Evolutionary conservation across 2,329 filamentous ascomycete genomes (phyloP), one percentile per base, ranked within the genome.

Genomic region (Verticillium albo-atrum): DNA sequence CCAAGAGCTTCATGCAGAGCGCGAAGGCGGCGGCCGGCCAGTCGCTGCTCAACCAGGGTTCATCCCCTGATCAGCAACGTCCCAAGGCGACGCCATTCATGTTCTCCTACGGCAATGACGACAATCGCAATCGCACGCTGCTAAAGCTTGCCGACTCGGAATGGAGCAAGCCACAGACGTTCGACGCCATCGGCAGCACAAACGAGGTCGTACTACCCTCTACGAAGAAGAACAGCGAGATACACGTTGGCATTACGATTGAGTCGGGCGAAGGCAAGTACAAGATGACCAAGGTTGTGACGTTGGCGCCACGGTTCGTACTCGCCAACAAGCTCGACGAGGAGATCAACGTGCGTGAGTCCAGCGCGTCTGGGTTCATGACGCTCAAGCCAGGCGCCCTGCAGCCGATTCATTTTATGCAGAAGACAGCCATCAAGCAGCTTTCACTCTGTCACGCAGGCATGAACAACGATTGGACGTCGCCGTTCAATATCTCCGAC

Each of bases 161-260:
- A 61, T 99, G 95, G 96, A 98, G 95, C 76, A 97, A 95, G 71
- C 92, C 94, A 1, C 94, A 98, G 72, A 97, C 92, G 82, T 97
- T 99, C 68, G 96, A 99, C 70, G 95, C 95, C 23, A 95, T 99
- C 64, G 95, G 95, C 32, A 98, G 94, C 68, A 92, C 89, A 1
- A 89, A 92, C 17, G 93, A 97, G 67, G 90, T 97, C 35, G 85
- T 95, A 34, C 81, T 99, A 34, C 89, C 90, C 55, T 91, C 92
- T 0, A 76, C 83, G 2, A 84, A 82, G 47, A 84, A 82, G 50
- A 88, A 85, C 51, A 88, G 88, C 2, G 95, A 99, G 72, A 93
- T 98, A 68, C 92, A 98, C 68, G 83, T 96, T 6, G 95, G 95
- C 54, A 87, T 99, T 55, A 94, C 89, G 2, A 89, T 99, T 30